Percentiles rank a stretch among this genome's conserved stretches.
phyloP scores from a whole-genome alignment of 768 basidiomycete genomes.

The Lactarius sp. region DNA sequence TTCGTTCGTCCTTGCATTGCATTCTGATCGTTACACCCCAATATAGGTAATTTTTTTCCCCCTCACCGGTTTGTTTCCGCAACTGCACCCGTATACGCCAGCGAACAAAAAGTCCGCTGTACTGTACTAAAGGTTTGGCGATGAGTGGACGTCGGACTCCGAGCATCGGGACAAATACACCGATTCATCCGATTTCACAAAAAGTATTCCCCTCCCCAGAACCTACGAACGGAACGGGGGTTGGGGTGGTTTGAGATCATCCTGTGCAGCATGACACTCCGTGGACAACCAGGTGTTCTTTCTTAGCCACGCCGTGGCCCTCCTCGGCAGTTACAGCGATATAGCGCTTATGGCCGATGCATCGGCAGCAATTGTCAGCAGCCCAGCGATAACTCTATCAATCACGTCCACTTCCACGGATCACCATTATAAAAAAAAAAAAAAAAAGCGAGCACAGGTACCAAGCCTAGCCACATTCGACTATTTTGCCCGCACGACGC shows the following conservation, averaged over 20 bases:
- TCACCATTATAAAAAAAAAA: background rate
- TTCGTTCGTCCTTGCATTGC: background rate
- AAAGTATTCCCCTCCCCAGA: background rate
- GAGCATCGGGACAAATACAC: background rate
- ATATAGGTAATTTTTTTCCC: background rate
- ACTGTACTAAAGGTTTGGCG: background rate
- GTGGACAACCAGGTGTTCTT: constrained; percentile 4
- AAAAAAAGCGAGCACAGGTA: background rate
- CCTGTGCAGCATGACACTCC: background rate
- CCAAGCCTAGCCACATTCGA: background rate
- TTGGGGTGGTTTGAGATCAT: too few species aligned
- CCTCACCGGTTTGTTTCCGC: background rate
- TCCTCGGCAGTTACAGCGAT: constrained; percentile 5
- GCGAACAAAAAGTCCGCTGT: background rate
- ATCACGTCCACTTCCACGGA: background rate
- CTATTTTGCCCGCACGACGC: background rate
- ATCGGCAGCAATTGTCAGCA: constrained; percentile 17
- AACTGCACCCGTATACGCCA: background rate
- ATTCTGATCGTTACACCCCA: background rate
- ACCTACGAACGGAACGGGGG: background rate
- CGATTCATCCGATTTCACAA: background rate
- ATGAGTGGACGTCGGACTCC: background rate
- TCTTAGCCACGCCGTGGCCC: constrained; percentile 2
- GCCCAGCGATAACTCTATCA: background rate
- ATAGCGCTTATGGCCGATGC: constrained; percentile 7